Evolutionary conservation across 129 eudicot species (phyloP).

Genomic region (Calendula officinalis): DNA sequence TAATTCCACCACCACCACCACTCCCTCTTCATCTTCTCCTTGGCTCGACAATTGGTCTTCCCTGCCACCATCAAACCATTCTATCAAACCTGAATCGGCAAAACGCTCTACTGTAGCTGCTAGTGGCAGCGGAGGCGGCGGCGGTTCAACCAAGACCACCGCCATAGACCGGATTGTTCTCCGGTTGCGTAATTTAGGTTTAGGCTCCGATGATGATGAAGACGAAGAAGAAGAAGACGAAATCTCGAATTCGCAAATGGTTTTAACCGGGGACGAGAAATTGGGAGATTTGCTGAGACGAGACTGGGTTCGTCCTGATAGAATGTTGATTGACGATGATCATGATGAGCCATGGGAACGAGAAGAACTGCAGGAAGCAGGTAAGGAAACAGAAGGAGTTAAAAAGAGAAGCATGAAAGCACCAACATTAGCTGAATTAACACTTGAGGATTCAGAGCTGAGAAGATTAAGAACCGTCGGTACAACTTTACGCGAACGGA

Average conservation of each 20-base stretch:
- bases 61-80: constrained; percentile 29
- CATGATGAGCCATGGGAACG: constrained; percentile 86
- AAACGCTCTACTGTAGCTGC: constrained; percentile 5
- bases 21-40: constrained; percentile 42
- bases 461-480: constrained; percentile 88
- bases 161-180: constrained; percentile 83
- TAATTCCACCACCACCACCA: constrained; percentile 13
- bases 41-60: constrained; percentile 80
- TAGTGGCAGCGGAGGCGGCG: background rate
- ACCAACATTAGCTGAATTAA: constrained; percentile 82
- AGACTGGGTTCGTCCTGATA: constrained; percentile 87
- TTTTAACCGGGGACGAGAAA: constrained; percentile 50
- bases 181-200: constrained; percentile 62
- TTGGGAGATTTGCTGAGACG: constrained; percentile 84
- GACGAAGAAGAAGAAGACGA: constrained; percentile 50
- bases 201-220: constrained; percentile 71
- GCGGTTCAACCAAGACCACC: constrained; percentile 37
- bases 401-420: constrained; percentile 56
- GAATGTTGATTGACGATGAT: constrained; percentile 46
- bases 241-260: constrained; percentile 20
- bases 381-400: constrained; percentile 30
- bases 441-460: constrained; percentile 78
- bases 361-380: constrained; percentile 23
- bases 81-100: constrained; percentile 15
- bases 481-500: constrained; percentile 67